Evolutionary conservation across 129 eudicot genomes (phyloP).

Genomic region (Helichrysum umbraculigerum): DNA sequence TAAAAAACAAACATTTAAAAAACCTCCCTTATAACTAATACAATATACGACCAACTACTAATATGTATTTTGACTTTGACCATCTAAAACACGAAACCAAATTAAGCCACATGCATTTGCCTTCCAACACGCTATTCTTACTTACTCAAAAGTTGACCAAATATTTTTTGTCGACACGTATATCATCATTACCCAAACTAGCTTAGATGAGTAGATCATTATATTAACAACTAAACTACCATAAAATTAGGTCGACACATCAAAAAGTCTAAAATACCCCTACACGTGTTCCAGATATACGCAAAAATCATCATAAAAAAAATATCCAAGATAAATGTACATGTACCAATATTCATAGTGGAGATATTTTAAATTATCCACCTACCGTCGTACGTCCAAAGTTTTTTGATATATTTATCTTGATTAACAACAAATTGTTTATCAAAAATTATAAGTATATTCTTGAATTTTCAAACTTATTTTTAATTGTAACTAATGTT

Average conservation of each 20-base stretch:
- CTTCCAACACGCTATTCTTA: constrained; percentile 21
- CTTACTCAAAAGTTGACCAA: constrained; percentile 13
- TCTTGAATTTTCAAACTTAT: too few relatives aligned
- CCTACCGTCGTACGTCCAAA: not conserved
- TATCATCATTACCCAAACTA: constrained; percentile 2
- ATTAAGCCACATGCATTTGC: not conserved
- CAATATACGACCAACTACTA: too few relatives aligned
- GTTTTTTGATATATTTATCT: too few relatives aligned
- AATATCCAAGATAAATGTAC: not conserved
- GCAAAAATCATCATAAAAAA: not conserved
- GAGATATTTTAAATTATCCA: not conserved
- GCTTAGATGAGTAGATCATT: too few relatives aligned
- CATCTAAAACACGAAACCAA: constrained; percentile 1
- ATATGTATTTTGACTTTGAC: not conserved
- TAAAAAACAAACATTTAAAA: too few relatives aligned
- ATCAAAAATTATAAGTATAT: not conserved
- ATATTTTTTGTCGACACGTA: not conserved
- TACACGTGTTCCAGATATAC: not conserved
- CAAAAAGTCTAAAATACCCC: constrained; percentile 9
- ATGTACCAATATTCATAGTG: not conserved
- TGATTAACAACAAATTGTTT: not conserved
- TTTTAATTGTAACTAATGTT: too few relatives aligned
- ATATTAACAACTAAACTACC: not conserved
- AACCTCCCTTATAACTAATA: too few relatives aligned
- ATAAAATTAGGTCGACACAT: not conserved